Evolutionary conservation across 345 rosid species (phyloP).

Genomic region (Brassica rapa): DNA sequence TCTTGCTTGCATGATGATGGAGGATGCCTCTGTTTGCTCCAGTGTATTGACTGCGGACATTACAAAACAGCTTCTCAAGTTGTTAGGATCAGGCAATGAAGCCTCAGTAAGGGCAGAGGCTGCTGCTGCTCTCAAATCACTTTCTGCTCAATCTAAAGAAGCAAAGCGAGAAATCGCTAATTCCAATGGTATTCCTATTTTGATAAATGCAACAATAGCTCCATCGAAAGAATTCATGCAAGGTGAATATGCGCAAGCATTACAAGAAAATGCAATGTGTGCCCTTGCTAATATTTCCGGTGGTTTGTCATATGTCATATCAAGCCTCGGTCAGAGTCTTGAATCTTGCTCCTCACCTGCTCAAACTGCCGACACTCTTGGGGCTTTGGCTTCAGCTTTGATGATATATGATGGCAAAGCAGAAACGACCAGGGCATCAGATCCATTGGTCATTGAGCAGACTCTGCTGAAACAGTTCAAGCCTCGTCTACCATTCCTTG

Average conservation of each 20-base stretch:
- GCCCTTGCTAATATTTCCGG: conserved; percentile 99
- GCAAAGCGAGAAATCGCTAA: conserved; percentile 89
- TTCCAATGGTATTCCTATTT: conserved; percentile 86
- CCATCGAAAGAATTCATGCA: conserved; percentile 99
- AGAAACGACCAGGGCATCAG: conserved; percentile 81
- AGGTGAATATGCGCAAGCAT: conserved; percentile 96
- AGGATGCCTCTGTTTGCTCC: conserved; percentile 86
- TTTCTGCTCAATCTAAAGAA: conserved; percentile 90
- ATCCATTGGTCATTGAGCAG: conserved; percentile 73
- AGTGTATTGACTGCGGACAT: conserved; percentile 89
- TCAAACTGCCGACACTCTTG: conserved; percentile 94
- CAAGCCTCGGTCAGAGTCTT: conserved; percentile 99
- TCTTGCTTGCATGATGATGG: conserved; percentile 96
- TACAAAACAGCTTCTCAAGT: conserved; percentile 82
- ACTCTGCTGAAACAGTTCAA: conserved; percentile 90
- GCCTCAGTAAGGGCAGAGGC: conserved; percentile 98
- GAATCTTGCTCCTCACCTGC: conserved; percentile 95
- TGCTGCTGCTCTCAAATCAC: conserved; percentile 95
- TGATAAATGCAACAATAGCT: conserved; percentile 97
- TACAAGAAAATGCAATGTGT: conserved; percentile 99
- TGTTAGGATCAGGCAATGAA: conserved; percentile 94
- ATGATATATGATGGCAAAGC: conserved; percentile 96
- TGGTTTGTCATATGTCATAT: conserved; percentile 92
- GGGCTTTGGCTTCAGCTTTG: conserved; percentile 99
- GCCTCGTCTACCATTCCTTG: conserved; percentile 80